These are phyloP conservation scores for Rhododendron ovatum DNA, from an alignment of 148 eudicot genomes.

Conservation along the genomic window DNA sequence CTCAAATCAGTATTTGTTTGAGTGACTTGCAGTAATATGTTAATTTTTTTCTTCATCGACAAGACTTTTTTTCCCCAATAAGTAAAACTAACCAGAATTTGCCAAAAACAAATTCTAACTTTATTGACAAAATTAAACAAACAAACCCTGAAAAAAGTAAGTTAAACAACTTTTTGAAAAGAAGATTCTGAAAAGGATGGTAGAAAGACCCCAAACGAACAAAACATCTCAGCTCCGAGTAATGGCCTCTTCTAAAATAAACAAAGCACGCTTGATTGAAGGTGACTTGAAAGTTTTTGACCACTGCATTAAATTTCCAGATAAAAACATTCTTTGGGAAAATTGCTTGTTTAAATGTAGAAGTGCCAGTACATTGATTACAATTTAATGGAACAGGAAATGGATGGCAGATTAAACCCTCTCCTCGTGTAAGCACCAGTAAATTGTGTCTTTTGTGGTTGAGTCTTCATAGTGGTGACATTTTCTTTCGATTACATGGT, in stretches of 20 bases:
- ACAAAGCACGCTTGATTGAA: not conserved
- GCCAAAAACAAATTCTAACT: not conserved
- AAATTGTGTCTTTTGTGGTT: not conserved
- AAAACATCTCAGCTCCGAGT: not conserved
- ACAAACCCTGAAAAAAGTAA: not conserved
- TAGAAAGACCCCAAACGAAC: not conserved
- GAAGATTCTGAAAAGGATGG: not conserved
- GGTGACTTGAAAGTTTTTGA: not conserved
- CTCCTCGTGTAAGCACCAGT: not conserved
- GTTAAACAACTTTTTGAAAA: not conserved
- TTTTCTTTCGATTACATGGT: not conserved
- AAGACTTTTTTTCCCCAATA: not conserved
- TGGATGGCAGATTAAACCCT: not conserved
- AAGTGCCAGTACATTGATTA: not conserved
- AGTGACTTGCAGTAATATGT: not conserved
- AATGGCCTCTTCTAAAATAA: not conserved
- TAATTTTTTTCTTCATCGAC: too few relatives aligned
- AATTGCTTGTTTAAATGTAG: not conserved
- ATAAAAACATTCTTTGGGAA: not conserved
- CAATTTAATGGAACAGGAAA: not conserved
- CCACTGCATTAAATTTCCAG: not conserved
- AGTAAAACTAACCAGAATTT: not conserved
- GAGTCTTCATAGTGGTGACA: not conserved
- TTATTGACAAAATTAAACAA: not conserved
- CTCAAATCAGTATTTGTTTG: not conserved